phyloP scores from a whole-genome alignment of 2,329 filamentous ascomycete genomes.

The Arthrobotrys entomopaga region DNA sequence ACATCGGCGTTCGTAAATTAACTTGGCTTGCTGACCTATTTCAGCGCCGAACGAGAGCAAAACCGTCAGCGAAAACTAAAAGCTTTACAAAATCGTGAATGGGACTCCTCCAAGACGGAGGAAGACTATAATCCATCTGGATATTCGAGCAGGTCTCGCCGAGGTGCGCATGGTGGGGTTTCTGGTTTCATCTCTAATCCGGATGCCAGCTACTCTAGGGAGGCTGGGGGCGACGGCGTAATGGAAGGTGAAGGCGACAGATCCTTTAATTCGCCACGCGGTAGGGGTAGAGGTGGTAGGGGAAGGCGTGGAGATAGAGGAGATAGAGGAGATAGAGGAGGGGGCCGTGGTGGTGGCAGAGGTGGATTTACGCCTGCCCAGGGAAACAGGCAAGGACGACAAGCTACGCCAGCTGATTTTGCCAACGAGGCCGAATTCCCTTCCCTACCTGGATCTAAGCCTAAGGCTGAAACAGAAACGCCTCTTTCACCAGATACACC shows the following conservation, averaged over 20 bases:
- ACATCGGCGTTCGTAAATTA: not conserved
- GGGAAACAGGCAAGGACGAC: not conserved
- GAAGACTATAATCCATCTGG: slow-evolving; percentile 59
- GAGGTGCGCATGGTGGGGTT: slow-evolving; percentile 57
- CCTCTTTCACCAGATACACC: slow-evolving; percentile 43
- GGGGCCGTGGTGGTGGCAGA: slow-evolving; percentile 57
- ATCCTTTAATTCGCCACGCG: slow-evolving; percentile 32
- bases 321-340: slow-evolving; percentile 58
- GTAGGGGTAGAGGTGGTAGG: slow-evolving; percentile 53
- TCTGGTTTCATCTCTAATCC: slow-evolving; percentile 39
- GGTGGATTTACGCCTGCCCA: slow-evolving; percentile 21
- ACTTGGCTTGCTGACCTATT: slow-evolving; percentile 1
- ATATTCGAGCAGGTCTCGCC: slow-evolving; percentile 55
- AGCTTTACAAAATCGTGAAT: slow-evolving; percentile 68
- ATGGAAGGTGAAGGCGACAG: slow-evolving; percentile 16
- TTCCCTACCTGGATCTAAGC: slow-evolving; percentile 43
- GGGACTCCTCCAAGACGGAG: slow-evolving; percentile 70
- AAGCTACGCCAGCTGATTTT: slow-evolving; percentile 38
- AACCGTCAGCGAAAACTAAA: slow-evolving; percentile 72
- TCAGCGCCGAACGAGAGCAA: slow-evolving; percentile 68
- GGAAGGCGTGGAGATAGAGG: slow-evolving; percentile 59
- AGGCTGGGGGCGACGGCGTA: slow-evolving; percentile 10
- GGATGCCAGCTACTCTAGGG: slow-evolving; percentile 35
- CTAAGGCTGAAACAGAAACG: slow-evolving; percentile 38
- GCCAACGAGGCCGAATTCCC: slow-evolving; percentile 52